These are phyloP conservation scores for Dioscorea dumetorum DNA, from an alignment of 106 monocot genomes.

Conservation along the genomic window DNA sequence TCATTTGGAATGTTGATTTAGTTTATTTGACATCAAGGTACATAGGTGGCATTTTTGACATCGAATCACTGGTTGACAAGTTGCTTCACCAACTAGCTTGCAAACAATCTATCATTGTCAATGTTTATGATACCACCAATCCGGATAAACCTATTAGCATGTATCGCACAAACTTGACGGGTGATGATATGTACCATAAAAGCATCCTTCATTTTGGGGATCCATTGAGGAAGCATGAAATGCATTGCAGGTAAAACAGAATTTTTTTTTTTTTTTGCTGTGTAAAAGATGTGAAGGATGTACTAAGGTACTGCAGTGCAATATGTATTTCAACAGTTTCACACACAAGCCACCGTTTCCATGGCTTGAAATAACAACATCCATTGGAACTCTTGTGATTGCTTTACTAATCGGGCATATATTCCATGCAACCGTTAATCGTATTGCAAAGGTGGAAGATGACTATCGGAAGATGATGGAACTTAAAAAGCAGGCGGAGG, in stretches of 20 bases:
- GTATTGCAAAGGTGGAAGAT: constrained; percentile 96
- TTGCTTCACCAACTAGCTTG: constrained; percentile 89
- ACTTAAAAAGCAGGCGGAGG: constrained; percentile 89
- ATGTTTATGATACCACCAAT: constrained; percentile 87
- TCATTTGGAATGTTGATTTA: too few species aligned
- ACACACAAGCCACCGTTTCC: constrained; percentile 71
- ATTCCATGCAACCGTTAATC: constrained; percentile 92
- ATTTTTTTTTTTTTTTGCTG: too few species aligned
- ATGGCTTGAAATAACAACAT: constrained; percentile 94
- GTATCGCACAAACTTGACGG: constrained; percentile 69
- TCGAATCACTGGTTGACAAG: constrained; percentile 91
- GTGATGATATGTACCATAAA: constrained; percentile 58
- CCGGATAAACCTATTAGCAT: constrained; percentile 62
- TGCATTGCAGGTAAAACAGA: constrained; percentile 88
- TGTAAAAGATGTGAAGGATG: too few species aligned
- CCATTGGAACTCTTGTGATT: constrained; percentile 80
- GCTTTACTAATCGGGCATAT: constrained; percentile 84
- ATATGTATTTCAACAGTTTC: constrained; percentile 42
- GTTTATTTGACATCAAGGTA: constrained; percentile 36
- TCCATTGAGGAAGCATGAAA: constrained; percentile 89
- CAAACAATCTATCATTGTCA: constrained; percentile 87
- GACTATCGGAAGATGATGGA: constrained; percentile 88
- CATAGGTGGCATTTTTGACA: constrained; percentile 94
- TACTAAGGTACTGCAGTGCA: too few species aligned
- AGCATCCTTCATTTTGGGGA: constrained; percentile 93